A percentile compares a stretch with the other conserved stretches of the same genome.
Conservation (phyloP, 139 green algal genomes). For the Mesostigma viride region DNA sequence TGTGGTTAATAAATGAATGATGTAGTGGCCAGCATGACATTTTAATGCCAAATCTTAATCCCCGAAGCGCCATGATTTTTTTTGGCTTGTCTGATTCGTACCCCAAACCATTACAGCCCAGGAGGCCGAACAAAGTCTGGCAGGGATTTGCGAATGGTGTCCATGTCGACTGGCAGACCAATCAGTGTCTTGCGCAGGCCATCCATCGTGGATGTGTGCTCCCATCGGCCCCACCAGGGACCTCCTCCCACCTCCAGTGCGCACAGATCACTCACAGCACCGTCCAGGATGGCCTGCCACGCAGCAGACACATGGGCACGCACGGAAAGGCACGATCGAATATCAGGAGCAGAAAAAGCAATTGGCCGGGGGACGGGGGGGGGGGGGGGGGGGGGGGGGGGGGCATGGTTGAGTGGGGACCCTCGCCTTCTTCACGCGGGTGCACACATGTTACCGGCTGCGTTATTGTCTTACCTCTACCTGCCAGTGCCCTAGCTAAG, state of each 20-base stretch:
- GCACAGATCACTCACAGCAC: slow-evolving; percentile 11
- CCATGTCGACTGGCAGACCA: slow-evolving; percentile 17
- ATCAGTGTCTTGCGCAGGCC: slow-evolving; percentile 9
- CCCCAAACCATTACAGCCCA: slow-evolving; percentile 21
- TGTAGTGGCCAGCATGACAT: too few relatives aligned
- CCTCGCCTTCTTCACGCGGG: too few relatives aligned
- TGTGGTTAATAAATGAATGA: too few relatives aligned
- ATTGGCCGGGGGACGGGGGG: background rate
- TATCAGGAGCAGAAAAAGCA: too few relatives aligned
- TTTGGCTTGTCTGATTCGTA: too few relatives aligned
- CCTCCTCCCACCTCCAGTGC: slow-evolving; percentile 73
- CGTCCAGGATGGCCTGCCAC: slow-evolving; percentile 15
- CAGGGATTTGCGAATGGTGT: background rate
- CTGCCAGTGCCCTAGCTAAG: background rate
- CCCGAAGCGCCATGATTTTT: too few relatives aligned
- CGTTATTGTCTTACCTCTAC: background rate
- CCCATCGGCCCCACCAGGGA: slow-evolving; percentile 76
- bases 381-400: background rate
- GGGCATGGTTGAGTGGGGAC: background rate
- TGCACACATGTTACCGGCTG: background rate
- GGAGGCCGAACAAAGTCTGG: slow-evolving; percentile 5
- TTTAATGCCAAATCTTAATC: too few relatives aligned
- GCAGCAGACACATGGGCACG: background rate
- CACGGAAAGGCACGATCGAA: background rate
- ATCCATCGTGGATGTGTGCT: slow-evolving; percentile 7